A percentile compares a stretch with the other conserved stretches of the same genome.
These are phyloP conservation scores for Candida argentea DNA, from an alignment of 805 yeast genomes.

Conservation along the genomic window DNA sequence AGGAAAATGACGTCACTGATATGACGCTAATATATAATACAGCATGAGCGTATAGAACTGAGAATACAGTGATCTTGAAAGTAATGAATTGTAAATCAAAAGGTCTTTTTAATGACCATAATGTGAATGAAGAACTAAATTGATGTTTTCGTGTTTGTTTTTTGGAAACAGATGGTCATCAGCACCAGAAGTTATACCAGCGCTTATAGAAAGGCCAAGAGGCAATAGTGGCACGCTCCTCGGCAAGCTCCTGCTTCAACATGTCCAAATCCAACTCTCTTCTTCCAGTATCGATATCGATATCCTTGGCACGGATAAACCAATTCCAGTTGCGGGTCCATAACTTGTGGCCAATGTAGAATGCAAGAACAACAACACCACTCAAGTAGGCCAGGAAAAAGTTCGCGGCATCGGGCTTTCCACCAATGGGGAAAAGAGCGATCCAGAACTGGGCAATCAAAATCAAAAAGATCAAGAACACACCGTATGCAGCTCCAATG, in stretches of 20 bases:
- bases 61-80: too few relatives aligned
- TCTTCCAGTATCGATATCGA: conserved; percentile 58
- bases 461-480: conserved; percentile 22
- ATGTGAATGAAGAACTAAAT: too few relatives aligned
- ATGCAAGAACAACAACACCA: conserved; percentile 32
- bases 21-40: too few relatives aligned
- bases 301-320: conserved; percentile 35
- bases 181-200: conserved; percentile 50
- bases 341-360: conserved; percentile 35
- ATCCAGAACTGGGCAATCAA: conserved; percentile 34
- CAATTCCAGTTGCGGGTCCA: conserved; percentile 37
- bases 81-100: too few relatives aligned
- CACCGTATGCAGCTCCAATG: conserved; percentile 26
- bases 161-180: conserved; percentile 4
- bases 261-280: conserved; percentile 49
- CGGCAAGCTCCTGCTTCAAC: conserved; percentile 45
- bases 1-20: too few relatives aligned
- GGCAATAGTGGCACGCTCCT: conserved; percentile 42
- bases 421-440: conserved; percentile 29
- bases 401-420: conserved; percentile 19
- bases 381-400: conserved; percentile 40
- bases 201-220: conserved; percentile 39
- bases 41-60: too few relatives aligned
- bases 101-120: too few relatives aligned
- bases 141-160: conserved; percentile 1